Evolutionary conservation across 148 eudicot genomes (phyloP).

Genomic region (Rheum nobile): DNA sequence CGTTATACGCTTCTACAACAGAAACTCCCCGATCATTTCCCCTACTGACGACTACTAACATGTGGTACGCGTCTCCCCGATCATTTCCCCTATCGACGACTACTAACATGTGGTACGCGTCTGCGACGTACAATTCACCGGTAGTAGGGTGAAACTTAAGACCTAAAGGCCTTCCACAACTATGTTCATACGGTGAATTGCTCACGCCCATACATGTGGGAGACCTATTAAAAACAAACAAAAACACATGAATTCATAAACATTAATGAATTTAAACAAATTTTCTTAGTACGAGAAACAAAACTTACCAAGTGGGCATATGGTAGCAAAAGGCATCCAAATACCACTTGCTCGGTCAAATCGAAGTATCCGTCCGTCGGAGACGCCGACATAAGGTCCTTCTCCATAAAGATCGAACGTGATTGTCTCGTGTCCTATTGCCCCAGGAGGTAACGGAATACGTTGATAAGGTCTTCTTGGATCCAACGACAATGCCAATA

Average conservation of each 20-base stretch:
- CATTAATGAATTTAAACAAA: too few relatives aligned
- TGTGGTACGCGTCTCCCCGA: too few relatives aligned
- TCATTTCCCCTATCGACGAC: background rate
- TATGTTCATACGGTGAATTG: background rate
- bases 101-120: background rate
- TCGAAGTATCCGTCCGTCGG: background rate
- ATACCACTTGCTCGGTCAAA: background rate
- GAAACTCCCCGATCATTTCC: too few relatives aligned
- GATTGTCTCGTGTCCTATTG: background rate
- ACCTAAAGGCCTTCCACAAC: background rate
- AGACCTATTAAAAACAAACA: too few relatives aligned
- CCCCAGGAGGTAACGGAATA: background rate
- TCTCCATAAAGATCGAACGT: background rate
- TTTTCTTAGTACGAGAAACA: too few relatives aligned
- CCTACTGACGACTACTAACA: too few relatives aligned
- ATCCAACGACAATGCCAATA: too few relatives aligned
- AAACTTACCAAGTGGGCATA: too few relatives aligned
- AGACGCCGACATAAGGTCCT: background rate
- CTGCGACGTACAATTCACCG: background rate
- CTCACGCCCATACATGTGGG: background rate
- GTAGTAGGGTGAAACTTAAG: background rate
- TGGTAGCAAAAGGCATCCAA: too few relatives aligned
- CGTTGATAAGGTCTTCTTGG: too few relatives aligned
- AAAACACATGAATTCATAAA: too few relatives aligned
- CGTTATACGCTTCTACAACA: too few relatives aligned